A percentile compares a stretch with the other conserved stretches of the same genome.
phyloP scores from a whole-genome alignment of 768 basidiomycete genomes.

The Wakefieldia striispora region DNA sequence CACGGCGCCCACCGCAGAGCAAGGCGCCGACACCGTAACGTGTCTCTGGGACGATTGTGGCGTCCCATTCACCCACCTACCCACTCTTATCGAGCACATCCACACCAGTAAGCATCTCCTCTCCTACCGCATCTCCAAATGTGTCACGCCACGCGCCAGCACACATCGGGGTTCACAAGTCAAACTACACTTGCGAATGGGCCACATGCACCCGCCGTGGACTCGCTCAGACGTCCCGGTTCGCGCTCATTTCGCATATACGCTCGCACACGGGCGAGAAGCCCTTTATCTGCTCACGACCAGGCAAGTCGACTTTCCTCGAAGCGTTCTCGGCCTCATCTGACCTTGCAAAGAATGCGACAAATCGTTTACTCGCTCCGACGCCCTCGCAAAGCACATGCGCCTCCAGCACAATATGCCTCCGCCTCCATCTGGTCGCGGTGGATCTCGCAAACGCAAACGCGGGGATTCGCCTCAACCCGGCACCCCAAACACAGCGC shows the following conservation, averaged over 20 bases:
- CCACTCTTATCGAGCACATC: conserved; percentile 78
- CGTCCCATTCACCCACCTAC: conserved; percentile 66
- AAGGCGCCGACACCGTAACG: conserved; percentile 55
- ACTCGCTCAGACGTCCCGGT: conserved; percentile 82
- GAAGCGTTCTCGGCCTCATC: neutral
- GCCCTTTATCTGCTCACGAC: conserved; percentile 78
- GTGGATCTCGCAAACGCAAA: conserved; percentile 70
- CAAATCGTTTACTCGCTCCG: conserved; percentile 92
- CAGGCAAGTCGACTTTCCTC: conserved; percentile 50
- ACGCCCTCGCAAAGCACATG: conserved; percentile 91
- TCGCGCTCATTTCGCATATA: conserved; percentile 87
- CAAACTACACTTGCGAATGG: conserved; percentile 91
- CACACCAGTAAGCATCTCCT: conserved; percentile 59
- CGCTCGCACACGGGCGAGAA: conserved; percentile 94
- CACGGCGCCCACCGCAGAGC: conserved; percentile 16
- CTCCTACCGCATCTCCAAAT: neutral
- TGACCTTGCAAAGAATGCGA: conserved; percentile 67
- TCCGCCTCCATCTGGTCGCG: conserved; percentile 70
- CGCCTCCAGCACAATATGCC: conserved; percentile 81
- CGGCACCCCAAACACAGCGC: conserved; percentile 15
- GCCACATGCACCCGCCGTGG: conserved; percentile 75
- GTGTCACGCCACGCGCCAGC: conserved; percentile 38
- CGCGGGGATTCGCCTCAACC: conserved; percentile 39
- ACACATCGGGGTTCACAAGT: conserved; percentile 82
- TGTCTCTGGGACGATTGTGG: conserved; percentile 88